Percentiles rank a stretch among this genome's conserved stretches.
phyloP scores from a whole-genome alignment of 371 early-diverging fungal species.

The Mucor velutinosus region DNA sequence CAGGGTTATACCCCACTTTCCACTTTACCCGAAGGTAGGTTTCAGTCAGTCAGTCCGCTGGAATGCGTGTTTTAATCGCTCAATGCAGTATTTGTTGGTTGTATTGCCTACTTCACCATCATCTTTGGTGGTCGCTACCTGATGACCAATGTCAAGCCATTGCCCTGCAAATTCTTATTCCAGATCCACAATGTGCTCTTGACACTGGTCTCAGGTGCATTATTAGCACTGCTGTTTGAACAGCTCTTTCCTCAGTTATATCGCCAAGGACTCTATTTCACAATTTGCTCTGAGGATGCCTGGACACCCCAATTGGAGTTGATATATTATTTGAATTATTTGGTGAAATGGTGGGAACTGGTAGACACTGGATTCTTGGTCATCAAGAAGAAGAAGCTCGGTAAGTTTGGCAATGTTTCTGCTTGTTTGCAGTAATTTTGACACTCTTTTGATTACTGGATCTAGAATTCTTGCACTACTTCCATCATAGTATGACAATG shows the following conservation, averaged over 20 bases:
- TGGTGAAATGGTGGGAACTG: slow-evolving; percentile 75
- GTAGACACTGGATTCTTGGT: slow-evolving; percentile 72
- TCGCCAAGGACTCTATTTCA: slow-evolving; percentile 66
- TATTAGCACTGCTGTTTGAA: slow-evolving; percentile 68
- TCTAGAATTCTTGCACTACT: slow-evolving; percentile 77
- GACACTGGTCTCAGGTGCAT: slow-evolving; percentile 60
- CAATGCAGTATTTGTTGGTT: slow-evolving; percentile 45
- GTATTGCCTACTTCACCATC: slow-evolving; percentile 59
- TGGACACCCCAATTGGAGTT: slow-evolving; percentile 62
- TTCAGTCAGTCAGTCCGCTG: not conserved
- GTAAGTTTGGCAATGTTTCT: slow-evolving; percentile 11
- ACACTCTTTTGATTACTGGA: not conserved
- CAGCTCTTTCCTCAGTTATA: slow-evolving; percentile 65
- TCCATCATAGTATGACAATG: slow-evolving; percentile 86
- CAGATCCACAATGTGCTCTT: slow-evolving; percentile 75
- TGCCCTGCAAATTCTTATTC: slow-evolving; percentile 64
- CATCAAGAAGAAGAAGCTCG: slow-evolving; percentile 67
- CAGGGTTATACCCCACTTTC: slow-evolving; percentile 68
- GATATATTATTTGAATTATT: slow-evolving; percentile 72
- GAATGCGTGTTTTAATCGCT: not conserved
- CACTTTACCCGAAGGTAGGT: slow-evolving; percentile 41
- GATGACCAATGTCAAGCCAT: slow-evolving; percentile 59
- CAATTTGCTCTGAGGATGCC: slow-evolving; percentile 57
- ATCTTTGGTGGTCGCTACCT: slow-evolving; percentile 70
- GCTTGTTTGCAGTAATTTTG: not conserved